These are phyloP conservation scores for Telfairia occidentalis DNA, from an alignment of 331 rosid species.

Conservation along the genomic window DNA sequence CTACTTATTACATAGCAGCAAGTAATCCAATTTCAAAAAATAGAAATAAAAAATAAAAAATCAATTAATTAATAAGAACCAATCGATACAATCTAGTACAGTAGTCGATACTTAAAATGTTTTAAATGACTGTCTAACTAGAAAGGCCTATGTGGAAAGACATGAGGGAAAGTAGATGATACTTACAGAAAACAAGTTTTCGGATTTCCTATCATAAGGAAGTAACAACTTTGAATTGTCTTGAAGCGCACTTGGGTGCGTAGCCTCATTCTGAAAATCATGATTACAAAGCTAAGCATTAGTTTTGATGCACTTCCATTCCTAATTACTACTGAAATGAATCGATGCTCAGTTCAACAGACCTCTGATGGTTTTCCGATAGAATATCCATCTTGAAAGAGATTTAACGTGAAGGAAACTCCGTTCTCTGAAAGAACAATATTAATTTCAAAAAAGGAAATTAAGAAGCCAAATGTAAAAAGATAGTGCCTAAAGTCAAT, in stretches of 20 bases:
- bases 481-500: background rate
- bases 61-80: background rate
- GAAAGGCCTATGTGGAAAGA: background rate
- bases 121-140: background rate
- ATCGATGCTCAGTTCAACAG: slow-evolving; percentile 23
- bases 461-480: slow-evolving; percentile 2
- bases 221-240: slow-evolving; percentile 64
- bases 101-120: background rate
- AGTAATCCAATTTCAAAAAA: background rate
- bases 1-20: background rate
- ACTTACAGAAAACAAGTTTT: slow-evolving; percentile 74
- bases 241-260: slow-evolving; percentile 34
- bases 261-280: slow-evolving; percentile 54
- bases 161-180: slow-evolving; percentile 8
- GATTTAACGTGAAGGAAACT: slow-evolving; percentile 68
- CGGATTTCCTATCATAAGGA: slow-evolving; percentile 87
- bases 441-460: slow-evolving; percentile 7
- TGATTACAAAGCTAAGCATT: slow-evolving; percentile 13
- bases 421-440: slow-evolving; percentile 49
- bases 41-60: background rate
- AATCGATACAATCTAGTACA: background rate
- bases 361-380: slow-evolving; percentile 81
- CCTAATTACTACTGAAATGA: slow-evolving; percentile 2
- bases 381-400: slow-evolving; percentile 84
- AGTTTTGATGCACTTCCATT: background rate